Evolutionary conservation across 352 stramenopile genomes (phyloP).

Genomic region (Aphanomyces astaci): DNA sequence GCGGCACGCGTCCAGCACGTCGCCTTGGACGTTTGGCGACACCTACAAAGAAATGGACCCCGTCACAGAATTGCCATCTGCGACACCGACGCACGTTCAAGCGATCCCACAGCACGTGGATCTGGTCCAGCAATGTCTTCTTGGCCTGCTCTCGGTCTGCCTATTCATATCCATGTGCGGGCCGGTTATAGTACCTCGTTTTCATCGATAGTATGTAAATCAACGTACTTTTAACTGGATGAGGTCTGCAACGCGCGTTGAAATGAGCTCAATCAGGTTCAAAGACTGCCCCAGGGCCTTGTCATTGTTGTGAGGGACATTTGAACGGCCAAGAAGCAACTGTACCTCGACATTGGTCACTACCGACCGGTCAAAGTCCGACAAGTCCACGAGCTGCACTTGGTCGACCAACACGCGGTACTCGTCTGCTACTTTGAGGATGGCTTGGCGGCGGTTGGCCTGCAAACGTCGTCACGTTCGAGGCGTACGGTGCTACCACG

Average conservation of each 20-base stretch:
- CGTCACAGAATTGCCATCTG: background rate
- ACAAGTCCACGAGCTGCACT: constrained; percentile 19
- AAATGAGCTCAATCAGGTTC: constrained; percentile 33
- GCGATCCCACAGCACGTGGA: constrained; percentile 31
- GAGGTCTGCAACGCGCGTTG: constrained; percentile 31
- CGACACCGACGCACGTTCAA: constrained; percentile 24
- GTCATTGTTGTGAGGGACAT: too few relatives aligned
- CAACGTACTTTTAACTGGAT: constrained; percentile 28
- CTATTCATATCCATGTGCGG: too few relatives aligned
- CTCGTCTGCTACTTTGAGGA: background rate
- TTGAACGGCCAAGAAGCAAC: background rate
- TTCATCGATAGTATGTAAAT: too few relatives aligned
- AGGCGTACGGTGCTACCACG: too few relatives aligned
- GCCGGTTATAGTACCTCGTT: too few relatives aligned
- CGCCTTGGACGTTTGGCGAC: constrained; percentile 28
- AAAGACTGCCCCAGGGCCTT: constrained; percentile 30
- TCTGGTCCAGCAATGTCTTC: constrained; percentile 23
- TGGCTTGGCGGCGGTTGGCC: background rate
- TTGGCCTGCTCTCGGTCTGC: constrained; percentile 22
- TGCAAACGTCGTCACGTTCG: too few relatives aligned
- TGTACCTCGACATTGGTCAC: constrained; percentile 19
- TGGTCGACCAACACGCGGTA: constrained; percentile 19
- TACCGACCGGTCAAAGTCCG: constrained; percentile 23
- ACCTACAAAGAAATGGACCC: constrained; percentile 21
- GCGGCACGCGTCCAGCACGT: constrained; percentile 27